Conservation (phyloP, 2,329 filamentous ascomycete genomes). For the Epicoccum nigrum region DNA sequence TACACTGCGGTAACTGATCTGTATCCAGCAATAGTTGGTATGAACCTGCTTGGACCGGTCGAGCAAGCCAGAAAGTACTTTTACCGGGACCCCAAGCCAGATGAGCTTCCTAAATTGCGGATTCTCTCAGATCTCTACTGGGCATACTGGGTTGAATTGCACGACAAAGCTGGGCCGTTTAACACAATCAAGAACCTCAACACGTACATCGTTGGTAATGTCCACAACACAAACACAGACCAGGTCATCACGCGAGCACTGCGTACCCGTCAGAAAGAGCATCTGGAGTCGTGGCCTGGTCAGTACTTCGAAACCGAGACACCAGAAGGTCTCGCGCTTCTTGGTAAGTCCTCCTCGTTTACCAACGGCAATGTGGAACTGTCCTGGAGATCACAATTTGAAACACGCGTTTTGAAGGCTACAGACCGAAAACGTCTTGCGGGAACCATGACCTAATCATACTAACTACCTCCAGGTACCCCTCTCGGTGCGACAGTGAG, state of each 20-base stretch:
- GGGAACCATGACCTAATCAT: no score
- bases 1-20: neutral
- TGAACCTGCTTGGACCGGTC: neutral
- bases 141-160: constrained; percentile 23
- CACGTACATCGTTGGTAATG: constrained; percentile 19
- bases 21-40: neutral
- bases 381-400: no score
- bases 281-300: constrained; percentile 25
- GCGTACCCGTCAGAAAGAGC: constrained; percentile 1
- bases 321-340: constrained; percentile 20
- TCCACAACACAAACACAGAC: constrained; percentile 22
- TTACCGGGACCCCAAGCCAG: neutral
- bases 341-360: neutral
- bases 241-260: constrained; percentile 20
- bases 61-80: neutral
- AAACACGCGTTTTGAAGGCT: no score
- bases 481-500: constrained; percentile 23
- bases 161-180: neutral
- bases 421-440: no score
- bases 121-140: constrained; percentile 27
- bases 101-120: constrained; percentile 25
- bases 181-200: constrained; percentile 22
- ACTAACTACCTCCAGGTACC: constrained; percentile 12
- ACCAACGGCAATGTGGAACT: no score
- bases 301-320: constrained; percentile 19